Base-by-base conservation (phyloP, 2,329 filamentous ascomycete species). In the Hypoxylon sp. region DNA sequence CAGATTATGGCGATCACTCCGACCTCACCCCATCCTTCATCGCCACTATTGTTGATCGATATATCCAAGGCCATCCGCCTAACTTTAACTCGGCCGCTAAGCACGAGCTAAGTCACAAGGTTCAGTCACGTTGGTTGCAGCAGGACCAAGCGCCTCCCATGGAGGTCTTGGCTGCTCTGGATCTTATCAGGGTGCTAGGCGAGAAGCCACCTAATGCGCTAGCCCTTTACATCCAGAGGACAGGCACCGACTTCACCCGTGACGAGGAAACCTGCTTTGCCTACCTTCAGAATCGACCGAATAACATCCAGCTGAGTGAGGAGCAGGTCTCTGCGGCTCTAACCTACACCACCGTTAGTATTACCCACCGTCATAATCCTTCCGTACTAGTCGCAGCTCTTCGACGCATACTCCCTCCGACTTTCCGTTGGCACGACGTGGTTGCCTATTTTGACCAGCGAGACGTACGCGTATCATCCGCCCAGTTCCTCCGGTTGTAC, bases 61-160 rank as follows among this genome's bases (percentile, higher is more conserved):
- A 96, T 72, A 89, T 97, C 57, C 90, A 96, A 78, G 90, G 94
- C 72, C 93, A 94, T 53, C 93, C 93, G 28, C 92, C 91, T 24
- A 93, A 91, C 77, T 96, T 96, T 81, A 92, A 91, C 73, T 88
- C 93, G 57, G 85, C 89, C 55, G 89, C 87, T 61, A 89, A 91
- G 74, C 84, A 89, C 68, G 91, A 93, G 74, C 84, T 92, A 12
- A 84, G 85, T 61, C 84, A 87, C 74, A 91, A 89, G 68, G 84
- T 90, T 61, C 85, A 85, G 72, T 84, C 90, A 60, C 87, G 93
- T 71, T 96, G 92, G 77, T 83, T 88, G 44, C 84, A 83, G 61
- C 80, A 85, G 53, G 88, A 91, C 66, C 81, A 87, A 57, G 81
- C 85, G n/a, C 82, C 89, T n/a, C 91, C 92, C 0, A 85, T 88